Evolutionary conservation across 768 basidiomycete genomes (phyloP).

Genomic region (Podaxis sp.): DNA sequence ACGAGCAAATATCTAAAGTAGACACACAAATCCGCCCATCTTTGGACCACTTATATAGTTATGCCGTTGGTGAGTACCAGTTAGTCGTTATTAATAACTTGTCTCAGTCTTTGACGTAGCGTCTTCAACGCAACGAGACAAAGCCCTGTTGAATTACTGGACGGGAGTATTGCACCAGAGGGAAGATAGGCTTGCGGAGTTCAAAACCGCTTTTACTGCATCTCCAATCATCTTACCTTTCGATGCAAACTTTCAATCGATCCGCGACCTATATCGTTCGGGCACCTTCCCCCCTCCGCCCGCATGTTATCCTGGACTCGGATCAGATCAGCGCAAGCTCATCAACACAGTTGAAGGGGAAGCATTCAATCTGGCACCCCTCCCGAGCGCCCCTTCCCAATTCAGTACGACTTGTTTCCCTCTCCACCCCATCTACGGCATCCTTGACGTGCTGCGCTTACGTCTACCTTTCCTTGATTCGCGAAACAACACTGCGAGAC

Average conservation of each 20-base stretch:
- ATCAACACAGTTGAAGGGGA: slow-evolving; percentile 47
- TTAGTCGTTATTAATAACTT: neutral
- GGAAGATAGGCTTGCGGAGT: slow-evolving; percentile 38
- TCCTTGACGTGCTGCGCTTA: slow-evolving; percentile 54
- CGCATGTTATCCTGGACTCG: slow-evolving; percentile 58
- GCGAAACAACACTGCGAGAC: slow-evolving; percentile 38
- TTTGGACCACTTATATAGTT: slow-evolving; percentile 59
- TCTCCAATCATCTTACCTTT: slow-evolving; percentile 58
- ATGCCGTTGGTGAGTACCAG: slow-evolving; percentile 48
- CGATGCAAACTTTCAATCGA: slow-evolving; percentile 42
- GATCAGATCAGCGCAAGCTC: slow-evolving; percentile 33
- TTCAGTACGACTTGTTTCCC: slow-evolving; percentile 54
- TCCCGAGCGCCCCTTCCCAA: slow-evolving; percentile 24
- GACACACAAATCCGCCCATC: slow-evolving; percentile 33
- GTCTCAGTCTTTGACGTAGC: slow-evolving; percentile 35
- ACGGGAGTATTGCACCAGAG: slow-evolving; percentile 45
- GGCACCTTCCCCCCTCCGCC: slow-evolving; percentile 57
- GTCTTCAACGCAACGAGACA: slow-evolving; percentile 50
- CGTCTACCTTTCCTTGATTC: slow-evolving; percentile 56
- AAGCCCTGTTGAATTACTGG: slow-evolving; percentile 55
- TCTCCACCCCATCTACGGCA: slow-evolving; percentile 60
- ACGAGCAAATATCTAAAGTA: slow-evolving; percentile 43
- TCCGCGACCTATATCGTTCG: slow-evolving; percentile 42
- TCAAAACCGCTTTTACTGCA: slow-evolving; percentile 43
- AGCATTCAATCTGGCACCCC: slow-evolving; percentile 47